Base-by-base conservation (phyloP, 1,139 yeast species). In the Hansenula anomala region DNA sequence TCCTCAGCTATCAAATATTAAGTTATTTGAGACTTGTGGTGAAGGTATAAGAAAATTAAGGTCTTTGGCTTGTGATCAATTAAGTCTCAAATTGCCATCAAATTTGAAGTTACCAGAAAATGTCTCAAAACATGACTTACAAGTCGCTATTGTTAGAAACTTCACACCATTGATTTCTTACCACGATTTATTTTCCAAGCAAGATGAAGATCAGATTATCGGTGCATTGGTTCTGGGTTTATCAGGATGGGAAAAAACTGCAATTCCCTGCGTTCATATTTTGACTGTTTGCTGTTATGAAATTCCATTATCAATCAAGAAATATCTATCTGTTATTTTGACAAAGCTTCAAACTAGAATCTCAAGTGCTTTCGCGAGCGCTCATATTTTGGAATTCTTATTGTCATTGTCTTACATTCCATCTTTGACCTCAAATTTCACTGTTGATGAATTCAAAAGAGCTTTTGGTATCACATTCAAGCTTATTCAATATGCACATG, bases 381-480 rank as follows among this genome's bases (percentile, higher is more conserved):
- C 88, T 6, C 92, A 84, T 47, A 81, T 87, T 20, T 64, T 88
- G 44, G 96, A 88, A 52, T 84, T 88, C 48, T 64, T 88, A 42
- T 61, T 79, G 46, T 73, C 88, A 1, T 62, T 88, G 32, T 74
- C 85, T 2, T 73, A 81, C 39, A 68, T 84, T 31, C 92, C 94
- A 0, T 62, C 76, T 2, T 62, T 87, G 39, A 80, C 86, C 0
- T 73, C 85, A 1, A 82, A 82, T 51, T 81, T 87, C 55, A 83
- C 87, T 3, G 71, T 73, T 30, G 95, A 84, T 39, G 96, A 88
- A 52, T 83, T 74, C 55, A 82, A 80, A 49, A 68, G 90, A 36
- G 87, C 88, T 1, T 85, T 87, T 64, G 96, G 87, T 0, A 84
- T 87, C 56, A 84, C 90, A 1, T 84, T 87, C 63, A 81, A 81